phyloP scores from a whole-genome alignment of 306 rosid genomes.

The Bauhinia variegata region DNA sequence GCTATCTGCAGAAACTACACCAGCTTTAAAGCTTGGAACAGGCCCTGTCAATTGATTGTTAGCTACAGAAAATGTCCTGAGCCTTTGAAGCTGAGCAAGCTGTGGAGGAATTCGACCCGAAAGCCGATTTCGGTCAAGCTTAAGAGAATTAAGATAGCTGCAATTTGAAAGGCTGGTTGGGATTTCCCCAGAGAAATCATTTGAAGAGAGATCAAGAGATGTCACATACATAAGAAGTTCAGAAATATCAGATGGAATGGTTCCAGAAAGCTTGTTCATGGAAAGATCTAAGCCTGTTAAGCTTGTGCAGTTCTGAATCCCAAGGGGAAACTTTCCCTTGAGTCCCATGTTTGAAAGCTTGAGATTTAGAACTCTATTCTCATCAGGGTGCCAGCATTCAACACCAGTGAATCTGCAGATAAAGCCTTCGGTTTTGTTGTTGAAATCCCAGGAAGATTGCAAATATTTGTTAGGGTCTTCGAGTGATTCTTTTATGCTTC shows the following conservation, averaged over 20 bases:
- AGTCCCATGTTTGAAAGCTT: conserved; percentile 71
- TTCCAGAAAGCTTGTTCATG: conserved; percentile 56
- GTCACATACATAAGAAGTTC: background rate
- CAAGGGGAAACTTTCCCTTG: conserved; percentile 66
- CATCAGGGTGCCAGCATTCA: conserved; percentile 93
- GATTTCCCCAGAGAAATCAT: conserved; percentile 63
- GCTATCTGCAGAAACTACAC: background rate
- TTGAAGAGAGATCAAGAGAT: conserved; percentile 65
- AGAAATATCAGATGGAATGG: conserved; percentile 47
- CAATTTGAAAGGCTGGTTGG: conserved; percentile 52
- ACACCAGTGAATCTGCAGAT: conserved; percentile 73
- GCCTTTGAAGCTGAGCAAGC: conserved; percentile 53
- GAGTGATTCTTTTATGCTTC: conserved; percentile 40
- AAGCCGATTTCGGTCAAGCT: conserved; percentile 70
- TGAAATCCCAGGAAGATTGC: conserved; percentile 65
- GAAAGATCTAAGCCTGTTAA: conserved; percentile 87
- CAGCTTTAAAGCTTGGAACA: conserved; percentile 38
- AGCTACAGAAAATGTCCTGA: conserved; percentile 56
- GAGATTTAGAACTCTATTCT: conserved; percentile 70
- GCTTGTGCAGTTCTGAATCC: conserved; percentile 60
- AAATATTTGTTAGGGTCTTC: conserved; percentile 60
- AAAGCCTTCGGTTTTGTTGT: conserved; percentile 63
- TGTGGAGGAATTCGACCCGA: conserved; percentile 65
- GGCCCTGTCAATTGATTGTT: conserved; percentile 70
- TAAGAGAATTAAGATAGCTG: conserved; percentile 66